Base-by-base conservation (phyloP, 2,329 filamentous ascomycete genomes). In the Neopestalotiopsis sp. region DNA sequence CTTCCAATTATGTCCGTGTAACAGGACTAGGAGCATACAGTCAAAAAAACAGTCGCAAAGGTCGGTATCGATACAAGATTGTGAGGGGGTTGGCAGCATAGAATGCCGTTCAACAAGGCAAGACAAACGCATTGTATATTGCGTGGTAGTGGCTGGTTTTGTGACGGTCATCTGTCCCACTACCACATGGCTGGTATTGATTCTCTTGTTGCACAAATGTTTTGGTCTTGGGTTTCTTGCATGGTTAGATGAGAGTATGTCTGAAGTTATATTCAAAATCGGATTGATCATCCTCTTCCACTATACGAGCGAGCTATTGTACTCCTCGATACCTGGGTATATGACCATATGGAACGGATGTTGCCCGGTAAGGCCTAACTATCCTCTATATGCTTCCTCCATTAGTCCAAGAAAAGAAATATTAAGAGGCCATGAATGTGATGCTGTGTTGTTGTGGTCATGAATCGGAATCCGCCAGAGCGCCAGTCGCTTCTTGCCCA, bases 401-500 rank as follows among this genome's bases (percentile, higher is more conserved):
- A 40, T 61, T 61, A 34, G 10, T 34, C 59, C 59, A 12, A 17
- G 40, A 34, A 20, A 34, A 17, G 40, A 34, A 20, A 34, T 61
- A 30, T 17, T 61, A 61, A 34, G 59, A 34, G n/a, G 34, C 32
- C 17, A 34, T 34, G n/a, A 38, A 28, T 61, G 17, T 9, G 30
- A 17, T 38, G 59, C 34, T 34, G 14, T 61, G 32, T 34, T 61
- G 20, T 59, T 59, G 28, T 59, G 20, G 57, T 30, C 57, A 34
- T 34, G 57, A 59, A 28, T 28, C 57, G n/a, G 57, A 59, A 20
- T 17, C 59, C 32, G 28, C 59, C 59, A 61, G 10, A 61, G 59
- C 59, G 59, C 59, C 59, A 34, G 32, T 61, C 30, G 59, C 59
- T 61, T 61, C 14, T 38, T 38, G 9, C 9, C 59, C 59, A 61